Evolutionary conservation across 2,329 filamentous ascomycete species (phyloP).

Genomic region (Drechslera avenae): DNA sequence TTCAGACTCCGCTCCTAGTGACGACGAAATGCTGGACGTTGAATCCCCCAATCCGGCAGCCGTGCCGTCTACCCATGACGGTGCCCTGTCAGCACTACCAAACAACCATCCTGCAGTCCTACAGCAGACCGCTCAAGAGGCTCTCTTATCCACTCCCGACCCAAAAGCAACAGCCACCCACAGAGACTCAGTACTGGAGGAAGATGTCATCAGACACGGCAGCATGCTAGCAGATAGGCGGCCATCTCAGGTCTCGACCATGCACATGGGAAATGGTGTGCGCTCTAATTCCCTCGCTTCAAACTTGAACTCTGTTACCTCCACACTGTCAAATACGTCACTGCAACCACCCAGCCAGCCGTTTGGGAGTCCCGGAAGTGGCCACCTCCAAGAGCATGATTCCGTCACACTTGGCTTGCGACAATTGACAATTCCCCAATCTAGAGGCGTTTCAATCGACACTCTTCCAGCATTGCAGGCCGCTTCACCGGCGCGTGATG

Average conservation of each 20-base stretch:
- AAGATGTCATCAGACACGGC: conserved; percentile 13
- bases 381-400: conserved; percentile 26
- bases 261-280: conserved; percentile 8
- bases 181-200: conserved; percentile 25
- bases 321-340: conserved; percentile 15
- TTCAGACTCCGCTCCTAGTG: conserved; percentile 52
- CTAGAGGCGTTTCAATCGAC: conserved; percentile 33
- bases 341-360: conserved; percentile 21
- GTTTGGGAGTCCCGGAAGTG: conserved; percentile 26
- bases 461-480: conserved; percentile 47
- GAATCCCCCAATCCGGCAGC: conserved; percentile 19
- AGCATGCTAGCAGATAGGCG: conserved; percentile 17
- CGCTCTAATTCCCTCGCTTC: conserved; percentile 6
- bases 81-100: conserved; percentile 8
- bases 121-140: conserved; percentile 26
- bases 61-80: conserved; percentile 4
- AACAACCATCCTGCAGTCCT: conserved; percentile 16
- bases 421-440: conserved; percentile 40
- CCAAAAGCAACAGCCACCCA: conserved; percentile 19
- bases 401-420: conserved; percentile 36
- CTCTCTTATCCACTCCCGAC: conserved; percentile 15
- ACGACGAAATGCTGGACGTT: conserved; percentile 40
- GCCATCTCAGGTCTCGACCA: conserved; percentile 15
- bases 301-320: conserved; percentile 8
- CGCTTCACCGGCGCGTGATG: conserved; percentile 37